Evolutionary conservation across 23 red algal genomes (phyloP).

Genomic region (Gracilariopsis chorda): DNA sequence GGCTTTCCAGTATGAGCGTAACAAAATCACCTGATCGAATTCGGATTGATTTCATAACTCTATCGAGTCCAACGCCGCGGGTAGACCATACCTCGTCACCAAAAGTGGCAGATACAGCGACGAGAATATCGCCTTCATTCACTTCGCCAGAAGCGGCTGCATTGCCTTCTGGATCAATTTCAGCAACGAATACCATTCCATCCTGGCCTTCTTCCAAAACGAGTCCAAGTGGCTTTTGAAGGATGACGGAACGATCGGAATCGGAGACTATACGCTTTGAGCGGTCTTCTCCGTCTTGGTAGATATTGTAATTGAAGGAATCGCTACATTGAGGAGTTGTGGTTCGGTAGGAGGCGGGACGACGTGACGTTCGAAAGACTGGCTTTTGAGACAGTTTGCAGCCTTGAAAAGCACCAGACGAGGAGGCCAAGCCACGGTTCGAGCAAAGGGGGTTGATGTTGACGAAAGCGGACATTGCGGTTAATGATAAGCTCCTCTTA

Average conservation of each 20-base stretch:
- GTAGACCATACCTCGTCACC: conserved; percentile 98
- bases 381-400: neutral
- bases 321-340: conserved; percentile 1
- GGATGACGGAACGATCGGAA: conserved; percentile 64
- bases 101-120: conserved; percentile 97
- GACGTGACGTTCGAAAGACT: neutral
- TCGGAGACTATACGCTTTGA: conserved; percentile 61
- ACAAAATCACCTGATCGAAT: conserved; percentile 90
- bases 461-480: neutral
- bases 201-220: conserved; percentile 95
- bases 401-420: neutral
- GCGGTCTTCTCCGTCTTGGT: conserved; percentile 89
- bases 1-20: conserved; percentile 93
- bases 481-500: too few species aligned
- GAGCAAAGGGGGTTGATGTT: neutral
- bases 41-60: conserved; percentile 94
- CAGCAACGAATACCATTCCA: conserved; percentile 97
- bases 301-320: conserved; percentile 95
- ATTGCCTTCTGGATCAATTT: conserved; percentile 91
- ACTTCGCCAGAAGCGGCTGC: conserved; percentile 75
- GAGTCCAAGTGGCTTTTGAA: conserved; percentile 91
- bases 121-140: conserved; percentile 88
- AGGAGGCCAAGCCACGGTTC: neutral
- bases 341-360: neutral
- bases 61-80: conserved; percentile 89